These are phyloP conservation scores for Erythrobasidium hasegawianum DNA, from an alignment of 1,284 basidiomycete genomes.

Conservation along the genomic window DNA sequence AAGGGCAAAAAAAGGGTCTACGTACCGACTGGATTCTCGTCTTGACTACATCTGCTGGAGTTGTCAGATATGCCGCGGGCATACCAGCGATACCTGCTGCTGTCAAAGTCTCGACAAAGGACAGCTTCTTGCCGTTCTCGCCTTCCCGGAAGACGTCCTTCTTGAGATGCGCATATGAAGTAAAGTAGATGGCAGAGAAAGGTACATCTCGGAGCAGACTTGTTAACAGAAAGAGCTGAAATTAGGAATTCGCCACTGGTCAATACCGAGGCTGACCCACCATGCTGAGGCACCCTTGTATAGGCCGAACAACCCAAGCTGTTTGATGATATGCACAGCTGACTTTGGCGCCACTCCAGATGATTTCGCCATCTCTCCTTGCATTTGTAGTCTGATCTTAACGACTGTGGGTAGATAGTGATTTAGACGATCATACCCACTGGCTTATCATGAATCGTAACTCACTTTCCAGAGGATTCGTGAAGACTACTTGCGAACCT, in stretches of 20 bases:
- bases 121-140: constrained; percentile 87
- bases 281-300: constrained; percentile 89
- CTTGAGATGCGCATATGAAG: constrained; percentile 59
- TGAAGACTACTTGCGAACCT: constrained; percentile 97
- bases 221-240: no score
- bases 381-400: constrained; percentile 94
- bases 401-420: constrained; percentile 58
- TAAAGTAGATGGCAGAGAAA: constrained; percentile 60
- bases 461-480: constrained; percentile 76
- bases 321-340: constrained; percentile 86
- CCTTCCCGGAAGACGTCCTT: constrained; percentile 93
- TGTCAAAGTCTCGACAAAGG: constrained; percentile 82
- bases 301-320: constrained; percentile 84
- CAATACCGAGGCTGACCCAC: neutral
- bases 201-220: constrained; percentile 80
- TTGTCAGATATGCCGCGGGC: constrained; percentile 63
- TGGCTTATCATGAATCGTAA: neutral
- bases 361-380: constrained; percentile 82
- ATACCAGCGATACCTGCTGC: constrained; percentile 69
- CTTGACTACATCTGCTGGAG: constrained; percentile 91
- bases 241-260: no score
- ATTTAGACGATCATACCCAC: no score
- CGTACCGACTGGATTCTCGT: constrained; percentile 84
- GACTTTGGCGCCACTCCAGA: constrained; percentile 74
- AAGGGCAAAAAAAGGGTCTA: no score